Base-by-base conservation (phyloP, 179 eudicot species). In the Amaranthus tricolor region DNA sequence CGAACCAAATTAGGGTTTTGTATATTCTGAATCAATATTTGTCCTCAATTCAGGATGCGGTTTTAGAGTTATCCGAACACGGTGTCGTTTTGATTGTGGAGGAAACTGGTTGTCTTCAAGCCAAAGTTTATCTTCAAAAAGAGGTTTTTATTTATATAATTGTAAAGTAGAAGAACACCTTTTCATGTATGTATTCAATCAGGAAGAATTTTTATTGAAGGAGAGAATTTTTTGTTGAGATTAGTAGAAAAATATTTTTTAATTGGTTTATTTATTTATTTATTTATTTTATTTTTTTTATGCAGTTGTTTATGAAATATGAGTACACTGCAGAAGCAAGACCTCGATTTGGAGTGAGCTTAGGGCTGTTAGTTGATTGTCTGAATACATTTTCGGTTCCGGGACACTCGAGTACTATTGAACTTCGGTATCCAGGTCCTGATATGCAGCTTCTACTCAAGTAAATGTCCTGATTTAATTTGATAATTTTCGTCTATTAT, bases 391-490 rank as follows among this genome's bases (percentile, higher is more conserved):
- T 92, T 76, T 89, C 93, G 19, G 87, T 83, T 71, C 97, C 91
- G 6, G 94, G 93, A 48, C 91, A 81, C 67, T 81, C 91, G 12
- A 82, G 76, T 75, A 72, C 84, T 14, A 87, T 94, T 12, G 96
- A 94, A 79, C 84, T 94, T 43, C 94, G 79, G 65, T 94, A 94
- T 86, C 98, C 97, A 10, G 98, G 98, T 61, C 89, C 94, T 53
- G 98, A 94, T 72, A 94, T 94, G 98, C 97, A 94, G 81, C 96
- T 92, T 77, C 80, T 94, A 72, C 85, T 94, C 83, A 91, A 87
- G 98, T 94, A 81, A 77, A 16, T 51, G 72, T 31, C 68, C 8
- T 60, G 0, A 51, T 24, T 66, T 43, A 15, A 51, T 44, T 66
- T 55, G 19, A 21, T 67, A 24, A 7, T 62, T 58, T 66, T 40